Base-by-base conservation (phyloP, 2,329 filamentous ascomycete species). In the Calonectria fujianensis region DNA sequence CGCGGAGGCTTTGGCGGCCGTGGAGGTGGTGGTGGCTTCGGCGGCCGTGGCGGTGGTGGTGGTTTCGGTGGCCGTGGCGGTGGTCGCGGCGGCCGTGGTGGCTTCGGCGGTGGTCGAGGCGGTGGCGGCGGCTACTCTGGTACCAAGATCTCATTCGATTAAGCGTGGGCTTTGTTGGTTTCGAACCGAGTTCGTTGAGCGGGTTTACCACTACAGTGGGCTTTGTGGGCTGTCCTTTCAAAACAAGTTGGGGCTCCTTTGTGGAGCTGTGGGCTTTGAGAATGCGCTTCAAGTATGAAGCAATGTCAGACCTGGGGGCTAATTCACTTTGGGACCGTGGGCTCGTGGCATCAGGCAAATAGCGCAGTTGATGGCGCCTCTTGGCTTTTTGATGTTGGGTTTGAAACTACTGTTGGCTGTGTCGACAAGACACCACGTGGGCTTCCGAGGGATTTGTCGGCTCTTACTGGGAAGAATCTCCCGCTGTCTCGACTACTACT, bases 91-190 rank as follows among this genome's bases (percentile, higher is more conserved):
- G 41, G 41, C 78, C 87, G 89, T 74, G 87, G 91, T 76, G 86
- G 89, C 74, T 80, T 85, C 61, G 83, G 86, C 45, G 82, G 86
- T 69, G 88, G 91, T 76, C 86, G 89, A 75, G 82, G 87, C 75
- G 24, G 24, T 24, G 24, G 24, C 24, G 24, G 85, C 69, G 63
- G 84, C 71, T 87, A 85, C 82, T 88, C 90, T 86, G 95, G 95
- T 86, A 94, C 92, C 89, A 97, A 96, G 92, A 92, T 92, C 84
- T 94, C 92, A 78, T 95, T 95, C 85, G 86, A 87, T 77, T 86
- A 86, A 88, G 86, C 83, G 84, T 83, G 83, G 83, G 80, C 67
- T 74, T 64, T 63, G 72, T 68, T 54, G 77, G 68, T 77, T 82
- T 78, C 82, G 78, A 80, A 81, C 83, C 82, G 87, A 88, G 87